Conservation (phyloP, 495 filamentous ascomycete genomes). For the Tetracladium setigerum region DNA sequence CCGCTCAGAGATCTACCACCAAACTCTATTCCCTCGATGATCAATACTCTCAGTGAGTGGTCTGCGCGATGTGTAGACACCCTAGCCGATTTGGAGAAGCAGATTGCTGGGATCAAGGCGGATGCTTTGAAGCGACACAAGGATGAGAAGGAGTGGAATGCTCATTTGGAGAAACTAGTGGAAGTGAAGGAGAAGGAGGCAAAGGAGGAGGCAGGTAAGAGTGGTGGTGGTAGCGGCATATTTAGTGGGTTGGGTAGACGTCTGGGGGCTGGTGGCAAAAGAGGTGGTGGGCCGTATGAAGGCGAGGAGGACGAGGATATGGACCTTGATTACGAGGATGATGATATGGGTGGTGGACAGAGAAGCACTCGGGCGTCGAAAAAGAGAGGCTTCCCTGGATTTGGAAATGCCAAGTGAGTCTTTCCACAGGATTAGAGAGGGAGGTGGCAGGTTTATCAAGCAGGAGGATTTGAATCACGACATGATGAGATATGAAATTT, state of each 20-base stretch:
- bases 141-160: constrained; percentile 39
- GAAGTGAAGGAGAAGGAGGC: constrained; percentile 30
- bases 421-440: too few relatives aligned
- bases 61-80: constrained; percentile 64
- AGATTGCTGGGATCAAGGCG: constrained; percentile 51
- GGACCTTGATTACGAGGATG: constrained; percentile 49
- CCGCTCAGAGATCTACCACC: constrained; percentile 81
- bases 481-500: too few relatives aligned
- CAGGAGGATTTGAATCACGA: too few relatives aligned
- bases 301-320: constrained; percentile 44
- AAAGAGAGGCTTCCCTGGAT: constrained; percentile 12
- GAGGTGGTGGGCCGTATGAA: constrained; percentile 38
- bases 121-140: constrained; percentile 47
- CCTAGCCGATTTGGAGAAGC: constrained; percentile 65
- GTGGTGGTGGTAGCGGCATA: constrained; percentile 11
- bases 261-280: constrained; percentile 27
- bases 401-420: too few relatives aligned
- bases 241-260: constrained; percentile 26
- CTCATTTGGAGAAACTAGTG: constrained; percentile 37
- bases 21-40: constrained; percentile 55
- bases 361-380: constrained; percentile 13
- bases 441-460: too few relatives aligned
- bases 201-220: constrained; percentile 25
- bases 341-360: constrained; percentile 20
- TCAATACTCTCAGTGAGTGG: constrained; percentile 64